phyloP scores from a whole-genome alignment of 1,139 yeast species.

The Suhomyces bolitotheri region DNA sequence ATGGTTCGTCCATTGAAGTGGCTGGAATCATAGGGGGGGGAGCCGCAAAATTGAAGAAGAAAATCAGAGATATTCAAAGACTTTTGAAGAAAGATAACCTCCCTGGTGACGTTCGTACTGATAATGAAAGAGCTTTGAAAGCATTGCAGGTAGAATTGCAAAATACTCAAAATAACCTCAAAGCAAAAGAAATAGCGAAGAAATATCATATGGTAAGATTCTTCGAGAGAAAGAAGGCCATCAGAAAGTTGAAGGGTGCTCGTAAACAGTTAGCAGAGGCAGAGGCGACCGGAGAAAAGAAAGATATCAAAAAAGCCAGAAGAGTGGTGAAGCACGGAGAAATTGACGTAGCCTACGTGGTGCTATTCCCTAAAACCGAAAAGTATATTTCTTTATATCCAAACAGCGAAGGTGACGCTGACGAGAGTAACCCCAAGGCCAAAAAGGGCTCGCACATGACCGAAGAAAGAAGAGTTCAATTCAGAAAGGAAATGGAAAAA shows the following conservation, averaged over 20 bases:
- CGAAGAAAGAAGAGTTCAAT: slow-evolving; percentile 48
- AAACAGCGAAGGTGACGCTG: slow-evolving; percentile 29
- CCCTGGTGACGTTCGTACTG: slow-evolving; percentile 74
- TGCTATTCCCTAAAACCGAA: slow-evolving; percentile 73
- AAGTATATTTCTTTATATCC: slow-evolving; percentile 84
- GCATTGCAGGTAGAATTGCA: slow-evolving; percentile 70
- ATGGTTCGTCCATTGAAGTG: slow-evolving; percentile 25
- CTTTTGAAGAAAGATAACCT: slow-evolving; percentile 60
- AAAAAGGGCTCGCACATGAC: slow-evolving; percentile 50
- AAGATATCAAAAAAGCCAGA: slow-evolving; percentile 53
- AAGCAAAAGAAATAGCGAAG: slow-evolving; percentile 61
- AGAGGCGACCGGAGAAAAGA: slow-evolving; percentile 44
- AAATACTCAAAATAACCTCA: slow-evolving; percentile 49
- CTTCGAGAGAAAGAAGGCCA: slow-evolving; percentile 87
- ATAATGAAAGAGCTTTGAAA: slow-evolving; percentile 82
- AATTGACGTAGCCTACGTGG: slow-evolving; percentile 73
- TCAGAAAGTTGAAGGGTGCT: slow-evolving; percentile 68
- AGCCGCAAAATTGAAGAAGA: slow-evolving; percentile 67
- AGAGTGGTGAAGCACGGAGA: slow-evolving; percentile 58
- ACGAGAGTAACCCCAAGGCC: slow-evolving; percentile 40
- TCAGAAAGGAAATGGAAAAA: slow-evolving; percentile 52
- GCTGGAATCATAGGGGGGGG: slow-evolving; percentile 38
- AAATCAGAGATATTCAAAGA: slow-evolving; percentile 83
- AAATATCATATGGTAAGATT: slow-evolving; percentile 94
- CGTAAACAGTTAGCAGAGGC: slow-evolving; percentile 48